phyloP scores from a whole-genome alignment of 345 rosid species.

The Erodium maritimum region DNA sequence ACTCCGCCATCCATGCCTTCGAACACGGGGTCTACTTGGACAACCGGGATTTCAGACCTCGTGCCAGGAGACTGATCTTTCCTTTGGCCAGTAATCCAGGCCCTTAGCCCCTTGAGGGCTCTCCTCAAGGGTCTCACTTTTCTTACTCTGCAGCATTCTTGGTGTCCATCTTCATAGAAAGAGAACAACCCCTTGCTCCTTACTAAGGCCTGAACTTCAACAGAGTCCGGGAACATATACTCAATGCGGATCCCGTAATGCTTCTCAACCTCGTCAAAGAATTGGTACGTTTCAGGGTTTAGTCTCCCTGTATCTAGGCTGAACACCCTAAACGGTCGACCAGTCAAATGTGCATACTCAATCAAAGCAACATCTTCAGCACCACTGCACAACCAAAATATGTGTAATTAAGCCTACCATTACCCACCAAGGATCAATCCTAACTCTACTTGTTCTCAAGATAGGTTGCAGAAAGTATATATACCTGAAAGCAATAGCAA shows the following conservation, averaged over 20 bases:
- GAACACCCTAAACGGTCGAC: slow-evolving; percentile 77
- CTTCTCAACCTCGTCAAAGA: slow-evolving; percentile 67
- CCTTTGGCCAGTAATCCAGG: slow-evolving; percentile 97
- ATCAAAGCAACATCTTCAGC: too few species aligned
- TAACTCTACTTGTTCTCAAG: neutral
- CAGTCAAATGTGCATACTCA: too few species aligned
- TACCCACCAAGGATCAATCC: neutral
- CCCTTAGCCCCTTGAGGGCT: slow-evolving; percentile 81
- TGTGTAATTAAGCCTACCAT: neutral
- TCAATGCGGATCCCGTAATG: slow-evolving; percentile 67
- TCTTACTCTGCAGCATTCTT: slow-evolving; percentile 93
- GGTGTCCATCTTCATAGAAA: slow-evolving; percentile 93
- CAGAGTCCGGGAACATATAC: slow-evolving; percentile 95
- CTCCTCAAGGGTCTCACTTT: slow-evolving; percentile 92
- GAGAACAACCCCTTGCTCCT: slow-evolving; percentile 89
- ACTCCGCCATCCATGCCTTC: slow-evolving; percentile 81
- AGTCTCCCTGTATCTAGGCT: slow-evolving; percentile 88
- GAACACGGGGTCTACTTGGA: slow-evolving; percentile 82
- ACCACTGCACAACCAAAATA: slow-evolving; percentile 78
- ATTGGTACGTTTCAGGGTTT: slow-evolving; percentile 69
- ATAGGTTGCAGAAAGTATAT: neutral
- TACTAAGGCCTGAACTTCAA: slow-evolving; percentile 82
- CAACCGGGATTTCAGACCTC: slow-evolving; percentile 73
- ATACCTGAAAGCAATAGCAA: slow-evolving; percentile 93
- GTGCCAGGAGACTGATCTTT: slow-evolving; percentile 94